Base-by-base conservation (phyloP, 768 basidiomycete genomes). In the Baorangia bicolor region DNA sequence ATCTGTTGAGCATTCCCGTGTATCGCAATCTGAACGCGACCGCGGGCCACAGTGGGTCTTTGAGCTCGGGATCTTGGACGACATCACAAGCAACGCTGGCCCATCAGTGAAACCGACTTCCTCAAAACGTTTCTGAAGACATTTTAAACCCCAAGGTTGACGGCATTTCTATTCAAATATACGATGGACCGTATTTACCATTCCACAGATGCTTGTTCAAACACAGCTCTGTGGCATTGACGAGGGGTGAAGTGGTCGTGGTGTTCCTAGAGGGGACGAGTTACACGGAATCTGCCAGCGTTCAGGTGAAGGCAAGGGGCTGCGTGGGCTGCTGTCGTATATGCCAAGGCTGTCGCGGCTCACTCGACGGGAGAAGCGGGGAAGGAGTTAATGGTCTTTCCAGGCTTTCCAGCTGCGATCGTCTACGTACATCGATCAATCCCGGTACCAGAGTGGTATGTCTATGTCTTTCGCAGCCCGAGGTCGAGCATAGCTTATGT, bases 351-450 rank as follows among this genome's bases (percentile, higher is more conserved):
- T 57, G 65, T 76, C 20, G 53, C 60, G 8, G 21, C 25, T 16
- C 23, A 64, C 65, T 55, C 64, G 62, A 57, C 60, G 39, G 49
- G 41, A n/a, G 59, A 59, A 33, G 58, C 51, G 28, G 62, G 52
- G 56, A 68, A 75, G 56, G 72, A 71, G 33, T 71, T 84, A 39
- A 61, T 75, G 1, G 75, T 88, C 55, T 72, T 89, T 1, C 88
- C 87, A 0, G 75, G 88, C 55, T 72, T 89, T 1, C 88, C 87
- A 0, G 83, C 83, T n/a, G 81, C 77, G 1, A 80, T 91, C 51
- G 84, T 84, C 11, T 92, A 90, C 70, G 83, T 92, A 90, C 70
- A 83, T 81, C 18, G 79, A 89, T 62, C 88, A 91, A 72, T 73
- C 80, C 11, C 78, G 76, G 62, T 90, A 87, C 66, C 72, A 80